These are phyloP conservation scores for Gossypium stocksii DNA, from an alignment of 345 rosid species.

Conservation along the genomic window DNA sequence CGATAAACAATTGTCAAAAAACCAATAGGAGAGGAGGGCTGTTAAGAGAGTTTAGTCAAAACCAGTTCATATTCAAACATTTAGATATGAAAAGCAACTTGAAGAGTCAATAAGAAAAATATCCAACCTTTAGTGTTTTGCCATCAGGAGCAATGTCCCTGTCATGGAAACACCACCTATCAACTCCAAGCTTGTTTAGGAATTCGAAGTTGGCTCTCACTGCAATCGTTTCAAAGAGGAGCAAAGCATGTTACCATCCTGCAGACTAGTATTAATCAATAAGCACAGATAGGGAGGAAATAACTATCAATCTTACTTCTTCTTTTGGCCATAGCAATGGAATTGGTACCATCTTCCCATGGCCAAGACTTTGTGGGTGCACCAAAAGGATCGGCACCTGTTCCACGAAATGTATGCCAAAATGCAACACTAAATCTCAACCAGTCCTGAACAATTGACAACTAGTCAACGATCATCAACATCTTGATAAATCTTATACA, in stretches of 20 bases:
- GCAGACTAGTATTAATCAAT: neutral
- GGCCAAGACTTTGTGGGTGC: conserved; percentile 87
- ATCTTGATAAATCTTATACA: neutral
- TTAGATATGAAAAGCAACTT: neutral
- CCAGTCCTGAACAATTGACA: conserved; percentile 61
- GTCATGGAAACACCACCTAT: conserved; percentile 94
- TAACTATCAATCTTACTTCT: conserved; percentile 60
- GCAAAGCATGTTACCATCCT: neutral
- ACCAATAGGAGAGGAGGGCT: neutral
- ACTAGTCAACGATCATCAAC: conserved; percentile 13
- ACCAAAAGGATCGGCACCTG: conserved; percentile 91
- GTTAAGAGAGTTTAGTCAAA: neutral
- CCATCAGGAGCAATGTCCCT: conserved; percentile 95
- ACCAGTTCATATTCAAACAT: neutral
- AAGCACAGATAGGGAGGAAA: neutral
- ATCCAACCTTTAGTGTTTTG: conserved; percentile 59
- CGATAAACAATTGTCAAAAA: neutral
- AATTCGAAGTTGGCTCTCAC: conserved; percentile 99
- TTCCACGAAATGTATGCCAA: conserved; percentile 97
- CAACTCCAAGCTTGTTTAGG: conserved; percentile 86
- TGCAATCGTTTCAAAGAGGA: conserved; percentile 25
- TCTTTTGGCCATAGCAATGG: conserved; percentile 88
- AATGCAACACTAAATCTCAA: conserved; percentile 95
- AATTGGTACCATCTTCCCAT: conserved; percentile 97
- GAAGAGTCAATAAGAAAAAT: neutral